Evolutionary conservation across 495 filamentous ascomycete species (phyloP).

Genomic region (Penicillium waksmanii): DNA sequence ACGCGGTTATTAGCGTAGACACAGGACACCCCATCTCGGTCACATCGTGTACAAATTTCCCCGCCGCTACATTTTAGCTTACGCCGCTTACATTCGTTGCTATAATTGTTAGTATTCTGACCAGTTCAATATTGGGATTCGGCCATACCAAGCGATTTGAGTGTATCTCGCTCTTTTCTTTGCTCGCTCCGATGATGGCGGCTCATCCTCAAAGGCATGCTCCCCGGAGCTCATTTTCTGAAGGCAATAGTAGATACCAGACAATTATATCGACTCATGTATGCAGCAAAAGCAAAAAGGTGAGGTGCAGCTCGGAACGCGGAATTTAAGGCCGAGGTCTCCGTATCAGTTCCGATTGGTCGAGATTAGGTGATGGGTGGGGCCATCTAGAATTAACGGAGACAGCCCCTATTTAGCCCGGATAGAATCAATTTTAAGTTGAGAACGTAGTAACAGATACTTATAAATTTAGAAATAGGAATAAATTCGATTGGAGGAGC

Average conservation of each 20-base stretch:
- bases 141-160: slow-evolving; percentile 1
- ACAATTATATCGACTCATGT: neutral
- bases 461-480: too few relatives aligned
- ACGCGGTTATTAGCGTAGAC: slow-evolving; percentile 54
- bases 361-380: neutral
- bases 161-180: slow-evolving; percentile 24
- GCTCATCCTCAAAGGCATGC: neutral
- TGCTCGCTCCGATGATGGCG: slow-evolving; percentile 13
- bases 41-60: slow-evolving; percentile 75
- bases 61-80: slow-evolving; percentile 93
- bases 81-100: slow-evolving; percentile 85
- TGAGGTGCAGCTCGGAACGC: slow-evolving; percentile 2
- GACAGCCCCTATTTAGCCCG: neutral
- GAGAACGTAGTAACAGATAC: too few relatives aligned
- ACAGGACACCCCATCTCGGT: slow-evolving; percentile 64
- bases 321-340: neutral
- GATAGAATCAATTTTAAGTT: too few relatives aligned
- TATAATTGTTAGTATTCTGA: slow-evolving; percentile 23
- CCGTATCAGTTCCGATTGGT: neutral
- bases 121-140: neutral
- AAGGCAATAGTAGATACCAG: neutral
- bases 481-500: too few relatives aligned
- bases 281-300: neutral
- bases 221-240: neutral
- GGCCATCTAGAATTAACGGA: too few relatives aligned